Conservation (phyloP, 768 basidiomycete genomes). For the Hemileccinum rubropunctum region DNA sequence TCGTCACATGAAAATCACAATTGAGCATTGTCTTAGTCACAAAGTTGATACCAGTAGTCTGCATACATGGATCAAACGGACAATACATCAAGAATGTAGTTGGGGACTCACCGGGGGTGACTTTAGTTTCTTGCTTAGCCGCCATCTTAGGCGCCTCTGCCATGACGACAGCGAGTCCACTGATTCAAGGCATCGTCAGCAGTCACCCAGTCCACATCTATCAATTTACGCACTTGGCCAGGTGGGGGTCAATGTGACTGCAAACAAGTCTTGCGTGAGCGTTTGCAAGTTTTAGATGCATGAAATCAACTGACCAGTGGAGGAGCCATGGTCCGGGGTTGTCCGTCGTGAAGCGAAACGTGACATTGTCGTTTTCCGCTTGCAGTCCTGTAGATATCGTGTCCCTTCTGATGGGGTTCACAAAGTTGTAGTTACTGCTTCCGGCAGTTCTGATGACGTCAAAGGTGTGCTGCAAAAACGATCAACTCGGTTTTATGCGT, state of each 20-base stretch:
- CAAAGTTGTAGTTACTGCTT: slow-evolving; percentile 38
- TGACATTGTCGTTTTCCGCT: slow-evolving; percentile 37
- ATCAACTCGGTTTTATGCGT: background rate
- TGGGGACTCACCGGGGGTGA: too few species aligned
- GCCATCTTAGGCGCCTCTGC: too few species aligned
- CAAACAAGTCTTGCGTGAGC: background rate
- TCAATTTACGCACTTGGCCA: slow-evolving; percentile 13
- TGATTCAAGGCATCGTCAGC: too few species aligned
- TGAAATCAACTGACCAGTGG: slow-evolving; percentile 16
- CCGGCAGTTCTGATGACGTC: slow-evolving; percentile 40
- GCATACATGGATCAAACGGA: too few species aligned
- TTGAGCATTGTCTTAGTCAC: too few species aligned
- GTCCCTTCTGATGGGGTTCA: slow-evolving; percentile 53
- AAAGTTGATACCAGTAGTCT: too few species aligned
- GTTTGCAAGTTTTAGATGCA: too few species aligned
- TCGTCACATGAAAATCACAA: too few species aligned
- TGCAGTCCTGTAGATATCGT: slow-evolving; percentile 33
- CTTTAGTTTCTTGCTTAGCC: too few species aligned
- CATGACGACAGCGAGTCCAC: too few species aligned
- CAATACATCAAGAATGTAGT: too few species aligned
- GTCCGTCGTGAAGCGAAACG: slow-evolving; percentile 61
- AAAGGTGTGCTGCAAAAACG: slow-evolving; percentile 34
- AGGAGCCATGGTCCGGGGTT: slow-evolving; percentile 43
- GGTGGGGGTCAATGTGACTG: slow-evolving; percentile 25
- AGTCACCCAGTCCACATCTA: background rate